phyloP scores from a whole-genome alignment of 1,284 basidiomycete species.

The Meripilus lineatus region DNA sequence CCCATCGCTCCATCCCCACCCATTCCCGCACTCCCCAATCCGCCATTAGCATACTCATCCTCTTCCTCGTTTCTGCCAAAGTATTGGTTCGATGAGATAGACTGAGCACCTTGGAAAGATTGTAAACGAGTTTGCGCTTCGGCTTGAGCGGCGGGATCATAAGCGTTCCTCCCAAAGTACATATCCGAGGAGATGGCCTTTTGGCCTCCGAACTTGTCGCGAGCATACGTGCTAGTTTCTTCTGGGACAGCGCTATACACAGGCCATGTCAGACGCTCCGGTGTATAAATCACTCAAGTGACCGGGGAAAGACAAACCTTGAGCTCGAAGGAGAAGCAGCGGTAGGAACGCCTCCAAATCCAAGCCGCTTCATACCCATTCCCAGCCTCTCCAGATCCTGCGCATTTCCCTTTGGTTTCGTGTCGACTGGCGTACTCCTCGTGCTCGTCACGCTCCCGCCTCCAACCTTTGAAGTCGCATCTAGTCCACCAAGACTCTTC shows the following conservation, averaged over 20 bases:
- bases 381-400: constrained; percentile 62
- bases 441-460: constrained; percentile 20
- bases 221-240: constrained; percentile 78
- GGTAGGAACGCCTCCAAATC: constrained; percentile 80
- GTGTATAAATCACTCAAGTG: too few relatives aligned
- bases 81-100: constrained; percentile 94
- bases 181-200: constrained; percentile 97
- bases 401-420: constrained; percentile 32
- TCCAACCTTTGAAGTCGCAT: constrained; percentile 20
- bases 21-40: constrained; percentile 24
- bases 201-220: constrained; percentile 88
- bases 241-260: constrained; percentile 61
- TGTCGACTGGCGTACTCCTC: constrained; percentile 17
- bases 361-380: constrained; percentile 82
- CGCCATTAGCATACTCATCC: constrained; percentile 40
- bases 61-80: constrained; percentile 92
- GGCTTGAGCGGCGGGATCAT: constrained; percentile 69
- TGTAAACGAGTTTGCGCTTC: constrained; percentile 85
- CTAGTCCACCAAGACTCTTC: constrained; percentile 32
- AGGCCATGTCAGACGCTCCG: too few relatives aligned
- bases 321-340: constrained; percentile 44
- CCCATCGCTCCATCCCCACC: constrained; percentile 50
- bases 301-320: constrained; percentile 35
- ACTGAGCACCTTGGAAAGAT: constrained; percentile 87
- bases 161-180: constrained; percentile 90